A percentile compares a stretch with the other conserved stretches of the same genome.
Conservation (phyloP, 2,329 filamentous ascomycete genomes). For the Ophiostoma himal-ulmi region DNA sequence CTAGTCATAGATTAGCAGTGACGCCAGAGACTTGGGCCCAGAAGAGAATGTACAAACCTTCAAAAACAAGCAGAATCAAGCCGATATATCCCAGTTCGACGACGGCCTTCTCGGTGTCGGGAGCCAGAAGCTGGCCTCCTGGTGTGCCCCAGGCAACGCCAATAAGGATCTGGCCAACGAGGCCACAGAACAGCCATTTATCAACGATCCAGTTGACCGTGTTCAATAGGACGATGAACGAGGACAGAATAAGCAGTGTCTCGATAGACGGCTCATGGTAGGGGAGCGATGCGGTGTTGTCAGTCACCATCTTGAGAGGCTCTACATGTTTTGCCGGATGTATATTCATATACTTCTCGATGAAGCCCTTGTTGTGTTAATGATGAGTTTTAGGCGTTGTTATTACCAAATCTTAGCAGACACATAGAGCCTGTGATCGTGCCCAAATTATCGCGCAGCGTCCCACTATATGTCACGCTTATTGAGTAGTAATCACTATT, state of each 20-base stretch:
- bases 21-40: not conserved
- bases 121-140: constrained; percentile 54
- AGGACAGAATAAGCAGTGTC: constrained; percentile 54
- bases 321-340: not conserved
- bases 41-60: constrained; percentile 41
- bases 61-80: constrained; percentile 64
- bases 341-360: not conserved
- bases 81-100: constrained; percentile 67
- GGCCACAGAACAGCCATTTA: constrained; percentile 58
- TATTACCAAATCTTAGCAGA: not conserved
- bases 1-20: constrained; percentile 31
- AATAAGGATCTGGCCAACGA: constrained; percentile 65
- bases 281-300: constrained; percentile 17
- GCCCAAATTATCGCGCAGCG: too few relatives aligned
- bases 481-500: too few relatives aligned
- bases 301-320: not conserved
- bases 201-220: constrained; percentile 53
- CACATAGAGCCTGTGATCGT: too few relatives aligned
- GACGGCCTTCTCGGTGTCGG: constrained; percentile 47
- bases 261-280: constrained; percentile 60
- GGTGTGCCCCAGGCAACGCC: constrained; percentile 66
- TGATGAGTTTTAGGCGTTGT: not conserved
- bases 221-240: constrained; percentile 60
- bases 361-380: not conserved
- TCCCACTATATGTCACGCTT: too few relatives aligned